phyloP scores from a whole-genome alignment of 768 basidiomycete genomes.

The Rhizopogon vulgaris region DNA sequence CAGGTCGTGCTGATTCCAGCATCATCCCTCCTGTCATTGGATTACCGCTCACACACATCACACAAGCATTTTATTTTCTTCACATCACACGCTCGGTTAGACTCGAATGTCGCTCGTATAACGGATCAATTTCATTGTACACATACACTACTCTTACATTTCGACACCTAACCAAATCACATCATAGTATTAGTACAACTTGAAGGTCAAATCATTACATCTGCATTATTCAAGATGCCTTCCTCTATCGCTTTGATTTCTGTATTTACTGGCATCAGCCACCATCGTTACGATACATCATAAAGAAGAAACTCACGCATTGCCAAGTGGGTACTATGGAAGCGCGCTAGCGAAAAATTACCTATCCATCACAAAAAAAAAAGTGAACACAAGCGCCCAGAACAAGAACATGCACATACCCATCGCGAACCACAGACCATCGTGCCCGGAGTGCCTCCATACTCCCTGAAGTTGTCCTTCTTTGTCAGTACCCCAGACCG shows the following conservation, averaged over 20 bases:
- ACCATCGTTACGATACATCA: neutral
- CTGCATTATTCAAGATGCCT: conserved; percentile 12
- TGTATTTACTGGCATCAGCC: conserved; percentile 2
- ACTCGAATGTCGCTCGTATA: too few species aligned
- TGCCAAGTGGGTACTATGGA: conserved; percentile 25
- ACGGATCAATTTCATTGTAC: too few species aligned
- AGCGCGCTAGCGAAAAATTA: conserved; percentile 18
- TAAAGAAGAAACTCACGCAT: conserved; percentile 19
- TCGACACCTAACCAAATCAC: too few species aligned
- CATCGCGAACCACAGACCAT: conserved; percentile 29
- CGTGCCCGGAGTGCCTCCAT: conserved; percentile 28
- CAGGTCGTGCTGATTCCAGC: too few species aligned
- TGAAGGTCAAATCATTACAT: neutral
- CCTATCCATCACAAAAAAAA: conserved; percentile 8
- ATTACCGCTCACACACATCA: too few species aligned
- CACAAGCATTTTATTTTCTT: too few species aligned
- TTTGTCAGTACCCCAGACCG: conserved; percentile 55
- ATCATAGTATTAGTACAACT: too few species aligned
- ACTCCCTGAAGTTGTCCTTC: conserved; percentile 53
- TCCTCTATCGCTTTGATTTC: conserved; percentile 26
- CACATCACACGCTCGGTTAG: too few species aligned
- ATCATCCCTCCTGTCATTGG: too few species aligned
- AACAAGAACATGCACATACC: conserved; percentile 5
- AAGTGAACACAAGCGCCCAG: neutral
- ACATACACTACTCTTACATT: too few species aligned